Conservation (phyloP, 1,139 yeast species). For the Saccharomycopsis hybrid region DNA sequence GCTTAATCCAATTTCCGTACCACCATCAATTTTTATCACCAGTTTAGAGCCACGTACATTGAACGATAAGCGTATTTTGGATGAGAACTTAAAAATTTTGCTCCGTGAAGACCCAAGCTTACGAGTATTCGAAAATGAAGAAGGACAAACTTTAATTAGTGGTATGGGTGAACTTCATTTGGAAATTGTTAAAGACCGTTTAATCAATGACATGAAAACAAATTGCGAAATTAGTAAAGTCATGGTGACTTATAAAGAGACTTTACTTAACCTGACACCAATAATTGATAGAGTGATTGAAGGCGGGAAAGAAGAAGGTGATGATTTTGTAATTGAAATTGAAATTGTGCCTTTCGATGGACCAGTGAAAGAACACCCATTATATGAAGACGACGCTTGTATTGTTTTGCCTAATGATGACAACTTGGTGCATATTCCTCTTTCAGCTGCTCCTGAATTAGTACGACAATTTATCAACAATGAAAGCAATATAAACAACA, state of each 20-base stretch:
- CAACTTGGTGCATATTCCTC: constrained; percentile 25
- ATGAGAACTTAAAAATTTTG: constrained; percentile 42
- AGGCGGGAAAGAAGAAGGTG: constrained; percentile 22
- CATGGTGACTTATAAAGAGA: constrained; percentile 84
- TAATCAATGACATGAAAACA: constrained; percentile 75
- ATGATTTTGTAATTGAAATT: constrained; percentile 31
- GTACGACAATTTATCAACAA: constrained; percentile 7
- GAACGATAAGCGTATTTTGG: constrained; percentile 58
- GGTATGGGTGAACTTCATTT: constrained; percentile 97
- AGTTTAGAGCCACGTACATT: constrained; percentile 78
- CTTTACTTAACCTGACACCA: constrained; percentile 32
- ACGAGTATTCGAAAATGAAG: constrained; percentile 64
- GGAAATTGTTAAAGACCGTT: constrained; percentile 77
- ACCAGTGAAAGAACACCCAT: constrained; percentile 31
- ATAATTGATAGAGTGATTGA: constrained; percentile 24
- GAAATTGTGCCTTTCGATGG: constrained; percentile 50
- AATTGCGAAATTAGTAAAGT: constrained; percentile 74
- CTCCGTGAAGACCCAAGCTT: constrained; percentile 83
- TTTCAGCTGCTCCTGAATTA: constrained; percentile 13
- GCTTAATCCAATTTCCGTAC: constrained; percentile 72
- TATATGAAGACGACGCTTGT: constrained; percentile 1
- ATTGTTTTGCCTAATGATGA: constrained; percentile 30
- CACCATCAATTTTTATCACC: constrained; percentile 90
- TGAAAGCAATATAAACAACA: too few relatives aligned
- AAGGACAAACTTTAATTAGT: constrained; percentile 80